A percentile compares a stretch with the other conserved stretches of the same genome.
Evolutionary conservation across 2,329 filamentous ascomycete genomes (phyloP).

Genomic region (Claviceps africana): DNA sequence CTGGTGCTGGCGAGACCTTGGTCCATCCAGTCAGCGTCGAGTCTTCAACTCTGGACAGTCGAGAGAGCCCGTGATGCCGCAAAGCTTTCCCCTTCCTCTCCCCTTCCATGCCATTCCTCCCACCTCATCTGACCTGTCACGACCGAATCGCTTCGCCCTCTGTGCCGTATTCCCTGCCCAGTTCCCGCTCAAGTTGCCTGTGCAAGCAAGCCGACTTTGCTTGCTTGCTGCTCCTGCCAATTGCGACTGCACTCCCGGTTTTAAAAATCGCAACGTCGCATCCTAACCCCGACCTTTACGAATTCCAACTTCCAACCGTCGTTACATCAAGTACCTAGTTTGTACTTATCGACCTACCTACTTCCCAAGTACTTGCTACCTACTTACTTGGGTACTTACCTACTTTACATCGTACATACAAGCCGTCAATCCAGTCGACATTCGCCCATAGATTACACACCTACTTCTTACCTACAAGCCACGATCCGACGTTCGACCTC

Average conservation of each 20-base stretch:
- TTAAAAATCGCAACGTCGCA: background rate
- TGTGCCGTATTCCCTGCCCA: background rate
- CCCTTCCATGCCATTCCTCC: background rate
- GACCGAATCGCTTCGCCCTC: background rate
- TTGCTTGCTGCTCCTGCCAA: background rate
- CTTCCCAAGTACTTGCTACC: too few relatives aligned
- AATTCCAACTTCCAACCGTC: too few relatives aligned
- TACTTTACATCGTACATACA: background rate
- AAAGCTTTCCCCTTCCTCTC: background rate
- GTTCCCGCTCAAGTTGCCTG: background rate
- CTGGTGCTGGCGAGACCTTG: background rate
- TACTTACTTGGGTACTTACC: too few relatives aligned
- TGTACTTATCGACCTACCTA: too few relatives aligned
- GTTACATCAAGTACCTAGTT: too few relatives aligned
- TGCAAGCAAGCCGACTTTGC: background rate
- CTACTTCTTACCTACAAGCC: too few relatives aligned
- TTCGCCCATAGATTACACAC: background rate
- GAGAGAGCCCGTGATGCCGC: background rate
- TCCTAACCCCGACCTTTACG: background rate
- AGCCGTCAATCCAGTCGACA: background rate
- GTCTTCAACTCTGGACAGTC: too few relatives aligned
- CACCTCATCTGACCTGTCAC: conserved; percentile 2
- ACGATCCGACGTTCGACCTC: background rate
- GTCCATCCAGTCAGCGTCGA: background rate
- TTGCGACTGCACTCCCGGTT: background rate